Percentiles rank a stretch among this genome's conserved stretches.
phyloP scores from a whole-genome alignment of 257 asterid species.

The Solanum ossicruentum region DNA sequence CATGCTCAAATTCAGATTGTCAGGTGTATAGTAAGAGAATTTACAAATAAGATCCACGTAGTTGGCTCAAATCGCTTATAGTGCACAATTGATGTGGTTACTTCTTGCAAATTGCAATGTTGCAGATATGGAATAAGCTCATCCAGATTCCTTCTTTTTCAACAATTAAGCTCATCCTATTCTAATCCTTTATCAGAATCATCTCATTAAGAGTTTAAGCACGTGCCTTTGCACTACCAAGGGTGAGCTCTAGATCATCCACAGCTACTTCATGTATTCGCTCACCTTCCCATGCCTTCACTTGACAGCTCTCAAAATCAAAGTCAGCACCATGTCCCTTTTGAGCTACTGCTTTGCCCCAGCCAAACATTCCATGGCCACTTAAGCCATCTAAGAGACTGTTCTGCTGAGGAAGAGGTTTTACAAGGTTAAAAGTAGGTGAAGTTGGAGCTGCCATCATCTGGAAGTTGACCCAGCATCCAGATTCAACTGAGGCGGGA shows the following conservation, averaged over 20 bases:
- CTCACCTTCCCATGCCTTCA: slow-evolving; percentile 13
- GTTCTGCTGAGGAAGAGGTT: slow-evolving; percentile 28
- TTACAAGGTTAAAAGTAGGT: slow-evolving; percentile 56
- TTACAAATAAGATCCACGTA: neutral
- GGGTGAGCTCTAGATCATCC: slow-evolving; percentile 9
- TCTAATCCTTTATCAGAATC: neutral
- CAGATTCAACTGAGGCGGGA: slow-evolving; percentile 20
- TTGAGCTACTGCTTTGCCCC: neutral
- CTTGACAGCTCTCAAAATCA: neutral
- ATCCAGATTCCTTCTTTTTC: neutral
- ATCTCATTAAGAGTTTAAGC: neutral
- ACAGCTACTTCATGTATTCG: slow-evolving; percentile 1
- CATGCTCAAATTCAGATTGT: neutral
- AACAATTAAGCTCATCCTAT: neutral
- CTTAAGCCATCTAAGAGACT: neutral
- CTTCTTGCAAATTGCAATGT: neutral
- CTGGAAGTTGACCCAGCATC: slow-evolving; percentile 31
- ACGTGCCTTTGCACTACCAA: neutral
- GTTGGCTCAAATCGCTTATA: neutral
- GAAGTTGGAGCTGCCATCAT: slow-evolving; percentile 33
- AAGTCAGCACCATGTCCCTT: neutral
- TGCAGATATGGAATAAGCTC: neutral
- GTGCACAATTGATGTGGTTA: neutral
- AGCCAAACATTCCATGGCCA: slow-evolving; percentile 3
- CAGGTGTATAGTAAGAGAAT: neutral